A percentile compares a stretch with the other conserved stretches of the same genome.
These are phyloP conservation scores for Pichia cactophila DNA, from an alignment of 1,139 yeast genomes.

Conservation along the genomic window DNA sequence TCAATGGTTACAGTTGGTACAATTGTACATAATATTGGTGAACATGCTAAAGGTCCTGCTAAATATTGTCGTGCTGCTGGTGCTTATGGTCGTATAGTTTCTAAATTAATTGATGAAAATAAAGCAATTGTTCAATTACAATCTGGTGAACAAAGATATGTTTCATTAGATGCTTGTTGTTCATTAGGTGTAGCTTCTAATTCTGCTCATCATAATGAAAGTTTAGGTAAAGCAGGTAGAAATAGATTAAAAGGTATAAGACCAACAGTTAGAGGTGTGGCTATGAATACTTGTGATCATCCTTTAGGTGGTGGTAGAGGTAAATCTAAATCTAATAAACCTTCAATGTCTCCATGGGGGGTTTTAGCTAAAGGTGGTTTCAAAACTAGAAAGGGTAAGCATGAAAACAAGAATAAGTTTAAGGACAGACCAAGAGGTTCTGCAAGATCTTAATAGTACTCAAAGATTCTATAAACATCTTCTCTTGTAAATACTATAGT, in stretches of 20 bases:
- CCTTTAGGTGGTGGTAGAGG: conserved; percentile 99
- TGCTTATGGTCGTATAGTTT: conserved; percentile 80
- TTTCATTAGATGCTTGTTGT: conserved; percentile 81
- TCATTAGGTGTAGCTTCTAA: conserved; percentile 95
- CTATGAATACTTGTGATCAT: conserved; percentile 96
- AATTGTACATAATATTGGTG: conserved; percentile 80
- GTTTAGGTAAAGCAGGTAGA: conserved; percentile 97
- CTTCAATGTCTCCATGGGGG: conserved; percentile 97
- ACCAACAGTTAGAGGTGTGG: conserved; percentile 96
- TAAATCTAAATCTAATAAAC: conserved; percentile 91
- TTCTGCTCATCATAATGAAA: conserved; percentile 81
- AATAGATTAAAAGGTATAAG: conserved; percentile 87
- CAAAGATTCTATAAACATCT: too few species aligned
- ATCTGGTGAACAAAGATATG: conserved; percentile 91
- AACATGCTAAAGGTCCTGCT: conserved; percentile 73
- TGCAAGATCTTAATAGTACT: conserved; percentile 16
- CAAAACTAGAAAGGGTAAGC: conserved; percentile 89
- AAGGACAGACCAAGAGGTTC: conserved; percentile 71
- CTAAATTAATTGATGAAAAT: conserved; percentile 64
- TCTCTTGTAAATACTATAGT: too few species aligned
- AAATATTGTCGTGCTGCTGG: conserved; percentile 94
- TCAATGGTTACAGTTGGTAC: conserved; percentile 91
- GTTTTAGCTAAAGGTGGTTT: conserved; percentile 81
- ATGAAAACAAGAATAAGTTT: conserved; percentile 74
- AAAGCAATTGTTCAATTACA: conserved; percentile 76